phyloP scores from a whole-genome alignment of 768 basidiomycete genomes.

The Collybia sordida region DNA sequence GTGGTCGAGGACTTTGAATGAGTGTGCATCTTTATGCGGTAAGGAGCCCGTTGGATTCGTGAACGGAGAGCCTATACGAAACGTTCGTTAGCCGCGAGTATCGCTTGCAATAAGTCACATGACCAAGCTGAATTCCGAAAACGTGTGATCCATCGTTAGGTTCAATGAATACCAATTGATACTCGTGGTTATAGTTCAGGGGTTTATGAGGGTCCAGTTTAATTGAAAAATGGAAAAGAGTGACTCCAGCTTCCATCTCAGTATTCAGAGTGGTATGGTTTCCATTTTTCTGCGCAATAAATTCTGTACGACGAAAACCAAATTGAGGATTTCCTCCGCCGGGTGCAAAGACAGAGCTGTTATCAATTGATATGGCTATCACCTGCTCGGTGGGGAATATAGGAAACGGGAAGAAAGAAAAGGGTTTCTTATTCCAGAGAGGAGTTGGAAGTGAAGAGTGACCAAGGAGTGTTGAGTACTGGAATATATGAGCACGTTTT shows the following conservation, averaged over 20 bases:
- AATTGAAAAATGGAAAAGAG: constrained; percentile 35
- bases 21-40: constrained; percentile 42
- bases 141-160: constrained; percentile 58
- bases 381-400: constrained; percentile 43
- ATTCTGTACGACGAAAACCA: constrained; percentile 59
- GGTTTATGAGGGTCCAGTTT: constrained; percentile 35
- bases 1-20: constrained; percentile 58
- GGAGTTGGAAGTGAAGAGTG: constrained; percentile 40
- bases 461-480: constrained; percentile 48
- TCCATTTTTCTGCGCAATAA: constrained; percentile 48
- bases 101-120: neutral
- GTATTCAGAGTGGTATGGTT: constrained; percentile 31
- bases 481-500: neutral
- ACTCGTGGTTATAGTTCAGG: constrained; percentile 57
- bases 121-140: constrained; percentile 57
- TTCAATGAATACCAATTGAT: constrained; percentile 65
- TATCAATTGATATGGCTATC: constrained; percentile 54
- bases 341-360: constrained; percentile 55
- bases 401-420: constrained; percentile 18
- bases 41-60: constrained; percentile 46
- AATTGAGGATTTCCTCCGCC: constrained; percentile 47
- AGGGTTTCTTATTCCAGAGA: constrained; percentile 39
- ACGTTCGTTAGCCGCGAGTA: neutral
- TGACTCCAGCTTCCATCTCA: constrained; percentile 37
- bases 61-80: constrained; percentile 54